Conservation (phyloP, 2,329 filamentous ascomycete species). For the Epichloe brachyelytri region DNA sequence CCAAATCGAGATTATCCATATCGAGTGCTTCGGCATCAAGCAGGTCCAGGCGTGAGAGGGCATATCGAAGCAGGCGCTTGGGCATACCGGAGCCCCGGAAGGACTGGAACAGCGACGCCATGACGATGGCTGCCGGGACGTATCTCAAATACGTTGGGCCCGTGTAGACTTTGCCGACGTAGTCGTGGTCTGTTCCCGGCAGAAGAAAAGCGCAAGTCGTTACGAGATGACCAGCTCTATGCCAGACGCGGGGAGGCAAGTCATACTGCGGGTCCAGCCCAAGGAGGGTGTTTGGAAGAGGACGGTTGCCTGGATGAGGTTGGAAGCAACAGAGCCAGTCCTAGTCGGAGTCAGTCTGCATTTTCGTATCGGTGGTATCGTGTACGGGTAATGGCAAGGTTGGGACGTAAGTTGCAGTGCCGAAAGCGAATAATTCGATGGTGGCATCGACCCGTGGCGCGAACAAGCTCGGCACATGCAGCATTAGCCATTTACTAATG, state of each 20-base stretch:
- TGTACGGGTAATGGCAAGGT: not conserved
- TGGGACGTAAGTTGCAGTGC: not conserved
- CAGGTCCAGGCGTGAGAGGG: constrained; percentile 68
- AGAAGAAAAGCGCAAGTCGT: constrained; percentile 9
- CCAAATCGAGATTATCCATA: constrained; percentile 73
- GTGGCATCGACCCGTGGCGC: not conserved
- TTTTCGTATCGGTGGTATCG: not conserved
- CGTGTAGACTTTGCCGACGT: not conserved
- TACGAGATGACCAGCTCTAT: constrained; percentile 22
- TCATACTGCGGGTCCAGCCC: constrained; percentile 18
- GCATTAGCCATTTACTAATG: too few species aligned
- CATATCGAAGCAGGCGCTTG: constrained; percentile 80
- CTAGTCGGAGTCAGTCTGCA: not conserved
- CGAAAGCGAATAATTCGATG: constrained; percentile 1
- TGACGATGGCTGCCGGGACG: constrained; percentile 23
- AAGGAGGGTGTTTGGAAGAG: not conserved
- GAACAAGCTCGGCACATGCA: not conserved
- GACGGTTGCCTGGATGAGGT: not conserved
- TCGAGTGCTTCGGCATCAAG: constrained; percentile 81
- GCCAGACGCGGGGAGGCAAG: constrained; percentile 19
- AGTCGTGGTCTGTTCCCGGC: constrained; percentile 2
- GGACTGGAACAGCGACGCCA: constrained; percentile 60
- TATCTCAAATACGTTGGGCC: not conserved
- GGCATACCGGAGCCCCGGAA: constrained; percentile 62
- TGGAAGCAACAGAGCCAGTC: not conserved